Base-by-base conservation (phyloP, 1,284 basidiomycete species). In the Fomes fomentarius region DNA sequence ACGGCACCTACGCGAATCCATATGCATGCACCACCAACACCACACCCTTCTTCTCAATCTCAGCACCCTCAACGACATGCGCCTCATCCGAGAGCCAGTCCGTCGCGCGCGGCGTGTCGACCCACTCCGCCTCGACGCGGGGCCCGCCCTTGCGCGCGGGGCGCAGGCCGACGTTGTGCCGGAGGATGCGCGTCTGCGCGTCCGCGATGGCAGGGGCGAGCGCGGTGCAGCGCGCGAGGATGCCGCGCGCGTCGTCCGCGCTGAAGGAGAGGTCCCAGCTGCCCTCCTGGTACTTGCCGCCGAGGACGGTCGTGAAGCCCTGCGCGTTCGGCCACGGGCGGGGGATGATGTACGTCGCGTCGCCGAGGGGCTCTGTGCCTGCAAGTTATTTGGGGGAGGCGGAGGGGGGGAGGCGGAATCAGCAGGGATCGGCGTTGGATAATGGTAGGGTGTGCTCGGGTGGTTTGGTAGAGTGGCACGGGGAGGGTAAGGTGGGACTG, bases 291-390 rank as follows among this genome's bases (percentile, higher is more conserved):
- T 74, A 83, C 9, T 81, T 81, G n/a, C 83, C 83, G 6, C 84
- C 84, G 38, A 85, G 66, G 56, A 84, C 72, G 31, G 72, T 77
- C 21, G 76, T 73, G 33, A 75, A 76, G 25, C 76, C 71, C 24
- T 67, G 69, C 8, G 58, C 58, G 30, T 38, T 51, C 2, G 70
- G 60, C 24, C 69, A 68, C 24, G 79, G 75, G 7, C 84, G 79
- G 9, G 83, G 81, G 54, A 85, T 85, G 43, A 84, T 74, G 66
- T 85, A 85, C 15, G 72, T 76, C 11, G 61, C 60, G 33, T 74
- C 65, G 15, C 62, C 70, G 28, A 56, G 38, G 75, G 97, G 98
- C 80, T 98, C 96, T 63, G 87, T 91, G 25, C 96, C 96, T 19
- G 96, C 47, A 96, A 81, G 74, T 98, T 96, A 63, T 94, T 94